These are phyloP conservation scores for Oehlia diaphana DNA, from an alignment of 192 early-diverging fungal species.

Conservation along the genomic window DNA sequence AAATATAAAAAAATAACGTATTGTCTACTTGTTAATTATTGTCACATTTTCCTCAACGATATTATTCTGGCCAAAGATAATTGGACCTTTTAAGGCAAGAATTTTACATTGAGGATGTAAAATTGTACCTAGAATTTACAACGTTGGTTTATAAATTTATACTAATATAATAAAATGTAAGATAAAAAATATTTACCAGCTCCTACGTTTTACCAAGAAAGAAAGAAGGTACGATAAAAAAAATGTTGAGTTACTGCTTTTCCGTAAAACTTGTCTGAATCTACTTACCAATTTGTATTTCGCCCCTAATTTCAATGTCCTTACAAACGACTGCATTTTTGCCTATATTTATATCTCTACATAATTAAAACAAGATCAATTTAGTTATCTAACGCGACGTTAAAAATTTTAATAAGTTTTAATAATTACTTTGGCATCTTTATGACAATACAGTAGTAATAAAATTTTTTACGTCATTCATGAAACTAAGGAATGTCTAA, in stretches of 20 bases:
- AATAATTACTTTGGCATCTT: slow-evolving; percentile 18
- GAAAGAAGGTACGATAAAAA: background rate
- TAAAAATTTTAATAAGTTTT: background rate
- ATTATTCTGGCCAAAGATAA: slow-evolving; percentile 70
- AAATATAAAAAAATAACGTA: background rate
- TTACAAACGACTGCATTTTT: background rate
- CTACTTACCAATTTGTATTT: background rate
- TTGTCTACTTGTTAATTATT: slow-evolving; percentile 66
- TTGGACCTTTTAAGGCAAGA: slow-evolving; percentile 62
- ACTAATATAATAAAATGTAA: background rate
- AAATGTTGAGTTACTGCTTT: background rate
- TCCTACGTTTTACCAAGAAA: background rate
- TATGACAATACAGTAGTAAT: background rate
- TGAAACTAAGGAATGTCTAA: too few relatives aligned
- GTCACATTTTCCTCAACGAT: slow-evolving; percentile 74
- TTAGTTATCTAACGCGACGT: too few relatives aligned
- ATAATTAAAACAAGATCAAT: background rate
- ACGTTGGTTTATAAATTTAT: background rate
- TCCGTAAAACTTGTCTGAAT: background rate
- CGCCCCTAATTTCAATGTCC: background rate
- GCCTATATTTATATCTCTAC: background rate
- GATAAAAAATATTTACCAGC: background rate
- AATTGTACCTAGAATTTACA: slow-evolving; percentile 51
- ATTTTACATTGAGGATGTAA: slow-evolving; percentile 75
- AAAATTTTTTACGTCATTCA: too few relatives aligned